Evolutionary conservation across 257 asterid species (phyloP).

Genomic region (Rubia yunnanensis): DNA sequence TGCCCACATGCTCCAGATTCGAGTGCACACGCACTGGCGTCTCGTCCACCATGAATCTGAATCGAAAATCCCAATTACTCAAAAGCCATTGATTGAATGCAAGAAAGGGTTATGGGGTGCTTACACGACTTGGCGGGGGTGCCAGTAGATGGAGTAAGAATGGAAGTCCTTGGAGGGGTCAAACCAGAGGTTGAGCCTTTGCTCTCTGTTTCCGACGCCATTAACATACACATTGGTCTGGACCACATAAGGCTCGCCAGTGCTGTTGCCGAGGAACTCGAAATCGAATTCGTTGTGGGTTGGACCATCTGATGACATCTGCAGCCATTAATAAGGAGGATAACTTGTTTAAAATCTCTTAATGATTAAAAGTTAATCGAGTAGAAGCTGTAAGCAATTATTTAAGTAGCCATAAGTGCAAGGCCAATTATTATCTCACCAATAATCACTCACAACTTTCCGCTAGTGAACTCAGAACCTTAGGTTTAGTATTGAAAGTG

Average conservation of each 20-base stretch:
- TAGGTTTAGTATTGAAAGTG: background rate
- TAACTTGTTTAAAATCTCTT: background rate
- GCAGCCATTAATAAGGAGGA: background rate
- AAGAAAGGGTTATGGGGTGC: conserved; percentile 13
- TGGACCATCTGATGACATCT: conserved; percentile 93
- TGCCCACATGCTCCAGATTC: conserved; percentile 62
- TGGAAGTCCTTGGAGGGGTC: conserved; percentile 81
- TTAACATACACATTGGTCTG: conserved; percentile 80
- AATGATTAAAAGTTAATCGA: background rate
- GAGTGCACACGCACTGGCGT: conserved; percentile 75
- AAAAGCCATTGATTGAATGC: too few species aligned
- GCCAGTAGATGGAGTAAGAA: conserved; percentile 66
- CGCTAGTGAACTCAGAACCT: conserved; percentile 3
- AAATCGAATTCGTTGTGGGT: conserved; percentile 81
- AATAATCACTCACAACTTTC: conserved; percentile 2
- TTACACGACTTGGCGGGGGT: conserved; percentile 76
- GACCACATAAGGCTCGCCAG: conserved; percentile 75
- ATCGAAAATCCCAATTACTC: background rate
- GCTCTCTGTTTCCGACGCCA: conserved; percentile 86
- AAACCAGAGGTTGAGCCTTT: conserved; percentile 79
- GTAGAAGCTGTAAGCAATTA: background rate
- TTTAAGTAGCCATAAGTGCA: background rate
- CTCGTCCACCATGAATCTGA: conserved; percentile 81
- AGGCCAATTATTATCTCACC: conserved; percentile 1
- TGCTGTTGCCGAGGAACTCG: conserved; percentile 76